A percentile compares a stretch with the other conserved stretches of the same genome.
phyloP scores from a whole-genome alignment of 2,329 filamentous ascomycete genomes.

The Beauveria caledonica region DNA sequence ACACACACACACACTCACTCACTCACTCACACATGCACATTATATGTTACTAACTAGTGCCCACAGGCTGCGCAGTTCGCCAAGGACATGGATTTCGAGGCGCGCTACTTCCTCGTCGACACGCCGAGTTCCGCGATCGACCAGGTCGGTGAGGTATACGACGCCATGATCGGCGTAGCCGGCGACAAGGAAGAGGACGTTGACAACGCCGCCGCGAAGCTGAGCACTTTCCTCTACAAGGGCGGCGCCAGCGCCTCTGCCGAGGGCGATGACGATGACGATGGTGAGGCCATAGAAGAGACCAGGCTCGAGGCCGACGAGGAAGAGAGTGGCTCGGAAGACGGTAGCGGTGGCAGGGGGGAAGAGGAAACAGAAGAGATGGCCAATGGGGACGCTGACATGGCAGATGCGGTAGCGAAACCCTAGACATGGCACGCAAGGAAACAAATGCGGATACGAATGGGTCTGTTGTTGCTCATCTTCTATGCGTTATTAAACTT shows the following conservation, averaged over 20 bases:
- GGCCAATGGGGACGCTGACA: slow-evolving; percentile 10
- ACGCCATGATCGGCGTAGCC: slow-evolving; percentile 3
- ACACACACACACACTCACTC: no score
- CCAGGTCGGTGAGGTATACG: slow-evolving; percentile 12
- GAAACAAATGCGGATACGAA: neutral
- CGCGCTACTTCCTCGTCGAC: slow-evolving; percentile 46
- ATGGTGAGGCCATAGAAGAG: slow-evolving; percentile 18
- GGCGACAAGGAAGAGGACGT: slow-evolving; percentile 4
- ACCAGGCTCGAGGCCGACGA: slow-evolving; percentile 16
- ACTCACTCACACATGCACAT: no score
- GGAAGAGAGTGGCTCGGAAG: slow-evolving; percentile 12
- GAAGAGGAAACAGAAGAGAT: neutral
- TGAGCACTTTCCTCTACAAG: slow-evolving; percentile 14
- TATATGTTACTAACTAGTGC: neutral
- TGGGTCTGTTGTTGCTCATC: neutral
- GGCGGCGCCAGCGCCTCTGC: slow-evolving; percentile 14
- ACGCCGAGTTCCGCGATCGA: slow-evolving; percentile 27
- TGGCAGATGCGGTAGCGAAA: slow-evolving; percentile 13
- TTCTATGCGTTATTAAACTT: no score
- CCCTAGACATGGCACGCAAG: no score
- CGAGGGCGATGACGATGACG: neutral
- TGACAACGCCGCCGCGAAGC: slow-evolving; percentile 1
- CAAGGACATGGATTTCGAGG: slow-evolving; percentile 47
- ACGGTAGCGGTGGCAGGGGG: slow-evolving; percentile 15
- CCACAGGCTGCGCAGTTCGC: slow-evolving; percentile 46